phyloP scores from a whole-genome alignment of 257 asterid genomes.

The Henckelia pumila region DNA sequence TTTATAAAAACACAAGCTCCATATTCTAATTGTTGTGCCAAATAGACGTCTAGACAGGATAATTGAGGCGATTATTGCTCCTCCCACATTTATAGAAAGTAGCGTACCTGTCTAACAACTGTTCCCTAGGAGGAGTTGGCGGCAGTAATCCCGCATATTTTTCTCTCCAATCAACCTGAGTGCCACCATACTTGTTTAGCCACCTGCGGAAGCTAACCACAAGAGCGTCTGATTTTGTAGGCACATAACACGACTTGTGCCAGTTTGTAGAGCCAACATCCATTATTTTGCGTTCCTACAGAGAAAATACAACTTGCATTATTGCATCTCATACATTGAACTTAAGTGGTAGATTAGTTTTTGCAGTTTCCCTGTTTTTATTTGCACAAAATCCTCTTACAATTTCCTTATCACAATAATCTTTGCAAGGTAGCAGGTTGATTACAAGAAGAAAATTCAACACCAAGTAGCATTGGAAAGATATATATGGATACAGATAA shows the following conservation, averaged over 20 bases:
- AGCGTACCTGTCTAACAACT: slow-evolving; percentile 64
- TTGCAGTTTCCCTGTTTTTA: not conserved
- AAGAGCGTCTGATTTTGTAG: slow-evolving; percentile 66
- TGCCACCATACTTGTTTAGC: slow-evolving; percentile 67
- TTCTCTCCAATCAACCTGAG: slow-evolving; percentile 60
- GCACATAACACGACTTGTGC: slow-evolving; percentile 71
- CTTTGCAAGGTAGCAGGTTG: not conserved
- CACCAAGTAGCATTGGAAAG: not conserved
- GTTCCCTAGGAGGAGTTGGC: slow-evolving; percentile 72
- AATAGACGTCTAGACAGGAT: not conserved
- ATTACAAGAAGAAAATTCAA: not conserved
- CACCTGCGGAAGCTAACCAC: slow-evolving; percentile 67
- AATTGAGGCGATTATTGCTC: not conserved
- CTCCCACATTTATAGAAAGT: not conserved
- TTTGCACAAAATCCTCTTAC: not conserved
- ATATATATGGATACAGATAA: not conserved
- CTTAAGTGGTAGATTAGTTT: too few relatives aligned
- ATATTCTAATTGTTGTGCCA: not conserved
- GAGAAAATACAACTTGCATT: slow-evolving; percentile 7
- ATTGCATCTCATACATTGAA: not conserved
- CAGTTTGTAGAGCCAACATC: slow-evolving; percentile 61
- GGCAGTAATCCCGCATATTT: slow-evolving; percentile 59
- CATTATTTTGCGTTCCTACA: slow-evolving; percentile 58
- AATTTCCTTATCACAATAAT: not conserved
- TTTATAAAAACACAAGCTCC: too few relatives aligned